Percentiles rank a stretch among this genome's conserved stretches.
These are phyloP conservation scores for Aspergillus baeticus DNA, from an alignment of 495 filamentous ascomycete genomes.

Conservation along the genomic window DNA sequence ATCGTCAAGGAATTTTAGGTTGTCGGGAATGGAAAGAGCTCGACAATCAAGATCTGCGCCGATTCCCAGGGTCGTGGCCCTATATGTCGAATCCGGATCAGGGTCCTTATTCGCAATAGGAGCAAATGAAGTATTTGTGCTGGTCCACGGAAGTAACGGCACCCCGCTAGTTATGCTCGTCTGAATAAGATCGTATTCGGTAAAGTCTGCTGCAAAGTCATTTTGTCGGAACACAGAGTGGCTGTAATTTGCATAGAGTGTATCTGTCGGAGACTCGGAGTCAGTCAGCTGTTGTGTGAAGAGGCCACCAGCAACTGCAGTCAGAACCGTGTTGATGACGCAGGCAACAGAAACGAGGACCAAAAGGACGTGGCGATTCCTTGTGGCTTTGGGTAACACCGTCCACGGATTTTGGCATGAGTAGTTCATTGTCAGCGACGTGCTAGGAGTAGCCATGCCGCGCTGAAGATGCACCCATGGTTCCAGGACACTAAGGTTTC, in stretches of 20 bases:
- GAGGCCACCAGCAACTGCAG: conserved; percentile 37
- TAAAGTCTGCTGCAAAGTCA: conserved; percentile 41
- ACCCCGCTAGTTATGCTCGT: conserved; percentile 41
- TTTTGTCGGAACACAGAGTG: conserved; percentile 29
- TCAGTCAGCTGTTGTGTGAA: conserved; percentile 37
- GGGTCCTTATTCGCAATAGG: conserved; percentile 28
- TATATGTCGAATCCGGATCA: conserved; percentile 28
- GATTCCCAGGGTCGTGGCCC: conserved; percentile 33
- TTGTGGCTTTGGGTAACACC: conserved; percentile 32
- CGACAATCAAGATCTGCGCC: conserved; percentile 31
- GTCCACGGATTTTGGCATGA: conserved; percentile 37
- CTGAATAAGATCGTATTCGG: conserved; percentile 42
- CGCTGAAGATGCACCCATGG: conserved; percentile 47
- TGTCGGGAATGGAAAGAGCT: conserved; percentile 18
- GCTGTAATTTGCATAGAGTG: conserved; percentile 35
- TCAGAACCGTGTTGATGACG: conserved; percentile 34
- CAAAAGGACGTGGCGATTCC: conserved; percentile 32
- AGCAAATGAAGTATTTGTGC: conserved; percentile 35
- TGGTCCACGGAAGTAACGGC: conserved; percentile 38
- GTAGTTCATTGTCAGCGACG: conserved; percentile 40
- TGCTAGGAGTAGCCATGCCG: conserved; percentile 29
- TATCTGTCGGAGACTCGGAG: conserved; percentile 25
- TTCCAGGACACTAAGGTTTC: conserved; percentile 41
- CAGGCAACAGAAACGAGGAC: conserved; percentile 36
- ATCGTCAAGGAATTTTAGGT: conserved; percentile 15